Evolutionary conservation across 208 protist genomes (phyloP).

Genomic region (Herpetomonas muscarum): DNA sequence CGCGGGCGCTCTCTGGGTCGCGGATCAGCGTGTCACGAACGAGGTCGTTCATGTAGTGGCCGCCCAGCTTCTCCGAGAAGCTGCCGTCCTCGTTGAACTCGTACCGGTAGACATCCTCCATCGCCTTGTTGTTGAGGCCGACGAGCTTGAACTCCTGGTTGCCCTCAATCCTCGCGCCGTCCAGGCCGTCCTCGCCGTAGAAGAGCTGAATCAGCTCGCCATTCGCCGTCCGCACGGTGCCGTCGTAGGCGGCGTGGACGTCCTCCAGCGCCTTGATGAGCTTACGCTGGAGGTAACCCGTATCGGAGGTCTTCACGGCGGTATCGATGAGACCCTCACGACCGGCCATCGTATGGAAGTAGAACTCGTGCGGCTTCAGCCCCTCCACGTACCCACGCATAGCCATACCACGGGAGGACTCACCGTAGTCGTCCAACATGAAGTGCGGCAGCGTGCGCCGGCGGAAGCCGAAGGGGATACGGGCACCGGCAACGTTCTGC

Average conservation of each 20-base stretch:
- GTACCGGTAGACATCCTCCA: constrained; percentile 64
- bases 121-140: constrained; percentile 59
- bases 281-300: constrained; percentile 99
- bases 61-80: constrained; percentile 68
- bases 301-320: constrained; percentile 99
- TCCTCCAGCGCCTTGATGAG: constrained; percentile 99
- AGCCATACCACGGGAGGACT: constrained; percentile 98
- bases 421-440: constrained; percentile 69
- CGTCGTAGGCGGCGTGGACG: constrained; percentile 98
- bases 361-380: constrained; percentile 98
- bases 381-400: constrained; percentile 98
- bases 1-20: constrained; percentile 55
- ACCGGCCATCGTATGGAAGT: constrained; percentile 99
- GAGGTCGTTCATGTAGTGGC: constrained; percentile 81
- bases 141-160: constrained; percentile 73
- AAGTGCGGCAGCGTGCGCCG: constrained; percentile 99
- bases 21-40: constrained; percentile 84
- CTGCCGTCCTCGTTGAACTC: constrained; percentile 74
- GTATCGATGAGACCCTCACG: constrained; percentile 99
- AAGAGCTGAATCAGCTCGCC: constrained; percentile 94
- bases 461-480: constrained; percentile 98
- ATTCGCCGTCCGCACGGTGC: constrained; percentile 95
- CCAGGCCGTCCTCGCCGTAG: constrained; percentile 99
- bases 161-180: constrained; percentile 92
- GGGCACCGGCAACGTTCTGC: constrained; percentile 97